Base-by-base conservation (phyloP, 345 rosid species). In the Corchorus capsularis region DNA sequence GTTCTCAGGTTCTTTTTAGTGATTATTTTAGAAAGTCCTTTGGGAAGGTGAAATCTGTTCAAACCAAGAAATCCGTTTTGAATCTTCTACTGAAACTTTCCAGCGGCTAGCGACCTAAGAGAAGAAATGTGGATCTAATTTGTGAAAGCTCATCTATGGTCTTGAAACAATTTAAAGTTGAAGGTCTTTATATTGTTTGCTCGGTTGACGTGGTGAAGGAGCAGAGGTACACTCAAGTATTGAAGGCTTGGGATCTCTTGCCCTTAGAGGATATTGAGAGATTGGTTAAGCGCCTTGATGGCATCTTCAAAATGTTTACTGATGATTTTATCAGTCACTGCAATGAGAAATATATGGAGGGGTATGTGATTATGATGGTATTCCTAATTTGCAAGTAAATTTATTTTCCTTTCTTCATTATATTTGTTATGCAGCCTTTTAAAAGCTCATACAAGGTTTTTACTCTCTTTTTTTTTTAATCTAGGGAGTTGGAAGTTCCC, bases 181-280 rank as follows among this genome's bases (percentile, higher is more conserved):
- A 81, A 62, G 64, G 71, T 59, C 57, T 75, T 8, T 83, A 85
- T 60, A 54, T 85, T 2, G 19, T 88, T n/a, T 86, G 89, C 73
- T 83, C 91, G 1, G 63, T 53, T 70, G 93, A 89, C 72, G n/a
- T 85, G 1, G 68, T 4, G 60, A 85, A 85, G 79, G 84, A 83
- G 20, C 54, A 4, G 1, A 27, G n/a, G 41, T 82, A 83, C 75
- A 75, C 15, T 9, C 91, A 88, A 80, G 80, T 85, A 46, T 63
- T 89, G 78, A 89, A 81, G 82, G 81, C 84, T 27, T 89, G 91
- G 91, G 91, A 89, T 71, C 60, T 89, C 72, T 43, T 88, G 73
- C 86, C 86, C 3, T 65, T 67, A 22, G 86, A 82, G 70, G 86
- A 88, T 67, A 75, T 80, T 55, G 78, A 47, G 2, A 81, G 76